Conservation (phyloP, 805 yeast species). For the Wickerhamiella domercqiae region DNA sequence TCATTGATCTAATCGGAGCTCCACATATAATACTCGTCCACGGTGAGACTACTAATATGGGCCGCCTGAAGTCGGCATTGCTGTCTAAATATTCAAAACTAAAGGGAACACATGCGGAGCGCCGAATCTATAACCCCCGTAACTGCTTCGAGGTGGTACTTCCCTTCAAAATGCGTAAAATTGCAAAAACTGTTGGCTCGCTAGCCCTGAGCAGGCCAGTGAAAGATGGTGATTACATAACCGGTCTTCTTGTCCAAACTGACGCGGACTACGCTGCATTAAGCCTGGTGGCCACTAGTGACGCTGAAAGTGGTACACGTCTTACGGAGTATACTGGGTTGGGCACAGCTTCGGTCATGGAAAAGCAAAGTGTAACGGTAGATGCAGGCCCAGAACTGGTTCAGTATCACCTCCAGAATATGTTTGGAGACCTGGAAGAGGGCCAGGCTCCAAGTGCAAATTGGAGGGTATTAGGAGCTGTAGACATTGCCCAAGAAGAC, state of each 20-base stretch:
- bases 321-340: slow-evolving; percentile 81
- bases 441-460: slow-evolving; percentile 3
- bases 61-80: slow-evolving; percentile 83
- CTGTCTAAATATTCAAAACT: slow-evolving; percentile 69
- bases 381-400: slow-evolving; percentile 70
- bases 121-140: slow-evolving; percentile 80
- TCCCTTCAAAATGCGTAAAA: slow-evolving; percentile 65
- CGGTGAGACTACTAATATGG: slow-evolving; percentile 98
- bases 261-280: slow-evolving; percentile 87
- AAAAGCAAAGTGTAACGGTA: slow-evolving; percentile 62
- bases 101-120: slow-evolving; percentile 78
- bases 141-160: slow-evolving; percentile 70
- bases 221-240: slow-evolving; percentile 26
- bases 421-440: slow-evolving; percentile 67
- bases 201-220: slow-evolving; percentile 36
- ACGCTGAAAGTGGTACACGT: too few relatives aligned
- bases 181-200: slow-evolving; percentile 60
- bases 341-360: slow-evolving; percentile 70
- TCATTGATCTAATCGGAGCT: slow-evolving; percentile 79
- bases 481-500: slow-evolving; percentile 34
- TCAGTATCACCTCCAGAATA: slow-evolving; percentile 80
- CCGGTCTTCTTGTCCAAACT: slow-evolving; percentile 81
- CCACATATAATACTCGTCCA: slow-evolving; percentile 79
- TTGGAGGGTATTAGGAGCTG: slow-evolving; percentile 48
- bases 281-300: slow-evolving; percentile 67